phyloP scores from a whole-genome alignment of 2,329 filamentous ascomycete genomes.

The Fusarium pseudocircinatum region DNA sequence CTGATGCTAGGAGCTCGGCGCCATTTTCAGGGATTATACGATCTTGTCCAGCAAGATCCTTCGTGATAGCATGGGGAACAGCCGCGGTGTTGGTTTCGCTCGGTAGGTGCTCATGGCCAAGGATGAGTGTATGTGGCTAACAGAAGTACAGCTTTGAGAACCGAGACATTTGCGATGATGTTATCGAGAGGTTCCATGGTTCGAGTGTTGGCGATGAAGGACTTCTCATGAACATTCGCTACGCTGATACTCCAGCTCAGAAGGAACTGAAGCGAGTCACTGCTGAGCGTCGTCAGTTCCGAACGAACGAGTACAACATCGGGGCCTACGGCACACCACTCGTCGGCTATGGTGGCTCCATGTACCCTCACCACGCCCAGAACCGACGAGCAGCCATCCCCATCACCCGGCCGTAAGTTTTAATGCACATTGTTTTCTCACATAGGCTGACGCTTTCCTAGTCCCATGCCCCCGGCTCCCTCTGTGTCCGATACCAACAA shows the following conservation, averaged over 20 bases:
- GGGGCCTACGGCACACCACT: constrained; percentile 72
- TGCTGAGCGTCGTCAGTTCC: constrained; percentile 92
- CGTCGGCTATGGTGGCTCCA: constrained; percentile 60
- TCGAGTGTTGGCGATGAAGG: constrained; percentile 78
- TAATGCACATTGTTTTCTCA: background rate
- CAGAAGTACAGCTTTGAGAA: constrained; percentile 77
- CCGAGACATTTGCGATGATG: constrained; percentile 88
- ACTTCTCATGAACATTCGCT: constrained; percentile 90
- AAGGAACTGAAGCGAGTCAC: constrained; percentile 97
- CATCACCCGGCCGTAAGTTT: constrained; percentile 45
- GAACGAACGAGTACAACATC: constrained; percentile 93
- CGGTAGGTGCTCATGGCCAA: constrained; percentile 66
- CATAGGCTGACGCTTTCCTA: constrained; percentile 15
- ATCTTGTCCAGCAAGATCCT: constrained; percentile 96
- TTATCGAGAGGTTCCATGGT: constrained; percentile 89
- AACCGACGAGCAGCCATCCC: constrained; percentile 47
- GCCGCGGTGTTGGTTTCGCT: constrained; percentile 96
- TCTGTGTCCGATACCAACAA: constrained; percentile 25
- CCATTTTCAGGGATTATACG: constrained; percentile 80
- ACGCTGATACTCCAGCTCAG: constrained; percentile 95
- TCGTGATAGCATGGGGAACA: constrained; percentile 89
- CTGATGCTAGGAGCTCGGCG: constrained; percentile 71
- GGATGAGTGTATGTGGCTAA: background rate
- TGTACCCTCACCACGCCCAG: constrained; percentile 51
- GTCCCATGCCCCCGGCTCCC: background rate